Percentiles rank a stretch among this genome's conserved stretches.
Conservation (phyloP, 1,139 yeast species). For the Hanseniaspora gamundiae region DNA sequence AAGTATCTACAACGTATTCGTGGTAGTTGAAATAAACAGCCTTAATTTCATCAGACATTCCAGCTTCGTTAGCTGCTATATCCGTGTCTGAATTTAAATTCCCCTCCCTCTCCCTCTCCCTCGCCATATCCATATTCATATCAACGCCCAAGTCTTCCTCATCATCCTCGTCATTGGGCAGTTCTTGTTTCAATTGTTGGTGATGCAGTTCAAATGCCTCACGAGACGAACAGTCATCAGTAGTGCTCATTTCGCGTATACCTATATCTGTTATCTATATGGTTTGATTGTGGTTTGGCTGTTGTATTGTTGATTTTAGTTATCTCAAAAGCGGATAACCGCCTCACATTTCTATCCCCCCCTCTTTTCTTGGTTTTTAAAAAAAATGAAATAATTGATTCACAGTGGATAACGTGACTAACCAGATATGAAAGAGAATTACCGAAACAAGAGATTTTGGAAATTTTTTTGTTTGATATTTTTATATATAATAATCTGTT, state of each 20-base stretch:
- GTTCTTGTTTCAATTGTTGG: not conserved
- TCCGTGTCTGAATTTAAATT: not conserved
- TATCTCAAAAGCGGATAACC: too few relatives aligned
- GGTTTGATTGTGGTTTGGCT: not conserved
- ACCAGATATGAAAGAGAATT: too few relatives aligned
- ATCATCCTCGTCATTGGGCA: not conserved
- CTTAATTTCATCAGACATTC: not conserved
- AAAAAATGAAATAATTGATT: too few relatives aligned
- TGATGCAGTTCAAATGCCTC: not conserved
- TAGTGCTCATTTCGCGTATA: not conserved
- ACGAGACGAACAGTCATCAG: not conserved
- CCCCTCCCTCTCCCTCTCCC: too few relatives aligned
- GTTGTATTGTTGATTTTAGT: not conserved
- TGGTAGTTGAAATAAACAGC: slow-evolving; percentile 1
- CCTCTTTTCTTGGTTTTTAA: not conserved
- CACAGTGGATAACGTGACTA: too few relatives aligned
- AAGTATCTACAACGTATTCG: not conserved
- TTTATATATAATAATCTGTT: too few relatives aligned
- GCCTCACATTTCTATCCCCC: too few relatives aligned
- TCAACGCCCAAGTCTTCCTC: too few relatives aligned
- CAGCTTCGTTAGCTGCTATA: not conserved
- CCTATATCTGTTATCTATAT: too few relatives aligned
- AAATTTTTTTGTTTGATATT: too few relatives aligned
- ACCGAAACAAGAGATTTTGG: too few relatives aligned
- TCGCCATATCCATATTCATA: too few relatives aligned